phyloP scores from a whole-genome alignment of 2,329 filamentous ascomycete species.

The Leptographium galeiforme region DNA sequence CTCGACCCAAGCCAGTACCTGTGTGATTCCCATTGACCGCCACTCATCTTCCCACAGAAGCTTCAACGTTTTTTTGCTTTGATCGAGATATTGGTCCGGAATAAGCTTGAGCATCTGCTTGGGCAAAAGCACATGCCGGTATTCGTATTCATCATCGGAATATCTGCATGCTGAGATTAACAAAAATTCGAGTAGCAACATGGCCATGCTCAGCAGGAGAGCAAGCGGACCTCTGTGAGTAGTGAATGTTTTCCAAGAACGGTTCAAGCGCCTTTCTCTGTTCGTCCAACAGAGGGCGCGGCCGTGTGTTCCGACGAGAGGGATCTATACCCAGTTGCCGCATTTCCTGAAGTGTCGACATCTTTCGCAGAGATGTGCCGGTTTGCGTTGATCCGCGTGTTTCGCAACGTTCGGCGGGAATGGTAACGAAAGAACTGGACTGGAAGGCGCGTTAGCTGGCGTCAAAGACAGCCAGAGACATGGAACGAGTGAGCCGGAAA shows the following conservation, averaged over 20 bases:
- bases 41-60: slow-evolving; percentile 97
- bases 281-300: slow-evolving; percentile 63
- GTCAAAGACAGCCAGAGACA: not conserved
- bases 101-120: slow-evolving; percentile 98
- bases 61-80: slow-evolving; percentile 81
- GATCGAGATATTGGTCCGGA: slow-evolving; percentile 54
- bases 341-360: slow-evolving; percentile 11
- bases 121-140: slow-evolving; percentile 92
- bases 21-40: slow-evolving; percentile 92
- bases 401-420: not conserved
- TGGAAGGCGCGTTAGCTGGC: not conserved
- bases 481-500: not conserved
- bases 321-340: slow-evolving; percentile 56
- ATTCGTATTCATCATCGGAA: slow-evolving; percentile 84
- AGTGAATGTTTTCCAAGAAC: slow-evolving; percentile 87
- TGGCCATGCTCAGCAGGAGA: not conserved
- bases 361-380: not conserved
- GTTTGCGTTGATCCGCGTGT: not conserved
- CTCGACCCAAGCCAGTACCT: slow-evolving; percentile 41
- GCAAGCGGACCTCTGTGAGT: slow-evolving; percentile 39
- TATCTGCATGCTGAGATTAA: slow-evolving; percentile 45
- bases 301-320: slow-evolving; percentile 73
- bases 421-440: not conserved
- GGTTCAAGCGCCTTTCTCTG: slow-evolving; percentile 81
- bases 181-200: not conserved